These are phyloP conservation scores for Neofusicoccum laricinum DNA, from an alignment of 2,329 filamentous ascomycete species.

Conservation along the genomic window DNA sequence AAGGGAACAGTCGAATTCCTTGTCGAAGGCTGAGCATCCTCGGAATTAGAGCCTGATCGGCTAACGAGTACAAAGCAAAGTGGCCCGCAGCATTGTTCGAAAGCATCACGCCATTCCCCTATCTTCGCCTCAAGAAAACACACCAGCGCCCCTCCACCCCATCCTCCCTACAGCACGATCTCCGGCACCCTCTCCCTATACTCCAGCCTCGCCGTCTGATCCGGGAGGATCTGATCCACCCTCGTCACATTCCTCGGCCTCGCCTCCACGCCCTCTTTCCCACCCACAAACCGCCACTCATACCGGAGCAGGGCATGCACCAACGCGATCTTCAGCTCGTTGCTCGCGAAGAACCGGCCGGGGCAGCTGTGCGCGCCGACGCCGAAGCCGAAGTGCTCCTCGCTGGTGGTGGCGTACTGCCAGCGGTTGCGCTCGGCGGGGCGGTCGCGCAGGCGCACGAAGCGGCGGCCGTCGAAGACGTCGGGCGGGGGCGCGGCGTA, in stretches of 20 bases:
- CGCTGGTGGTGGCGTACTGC: conserved; percentile 26
- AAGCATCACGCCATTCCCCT: no score
- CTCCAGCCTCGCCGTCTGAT: background rate
- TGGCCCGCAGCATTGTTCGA: no score
- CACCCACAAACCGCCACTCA: conserved; percentile 16
- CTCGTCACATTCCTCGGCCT: background rate
- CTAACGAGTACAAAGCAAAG: no score
- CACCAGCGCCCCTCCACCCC: no score
- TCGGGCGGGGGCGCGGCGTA: background rate
- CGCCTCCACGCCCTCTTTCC: background rate
- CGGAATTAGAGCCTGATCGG: no score
- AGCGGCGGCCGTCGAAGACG: background rate
- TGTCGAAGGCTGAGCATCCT: no score
- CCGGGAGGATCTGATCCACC: background rate
- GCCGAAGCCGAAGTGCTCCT: conserved; percentile 25
- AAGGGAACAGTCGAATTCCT: no score
- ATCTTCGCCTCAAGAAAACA: no score
- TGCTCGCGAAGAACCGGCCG: conserved; percentile 24
- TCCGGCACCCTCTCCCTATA: background rate
- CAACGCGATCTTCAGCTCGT: conserved; percentile 23
- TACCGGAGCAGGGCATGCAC: conserved; percentile 21
- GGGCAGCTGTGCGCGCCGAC: conserved; percentile 30
- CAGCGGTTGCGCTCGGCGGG: background rate
- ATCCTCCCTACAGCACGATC: background rate
- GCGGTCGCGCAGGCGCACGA: background rate